Evolutionary conservation across 2,329 filamentous ascomycete genomes (phyloP).

Genomic region (Zopfia rhizophila): DNA sequence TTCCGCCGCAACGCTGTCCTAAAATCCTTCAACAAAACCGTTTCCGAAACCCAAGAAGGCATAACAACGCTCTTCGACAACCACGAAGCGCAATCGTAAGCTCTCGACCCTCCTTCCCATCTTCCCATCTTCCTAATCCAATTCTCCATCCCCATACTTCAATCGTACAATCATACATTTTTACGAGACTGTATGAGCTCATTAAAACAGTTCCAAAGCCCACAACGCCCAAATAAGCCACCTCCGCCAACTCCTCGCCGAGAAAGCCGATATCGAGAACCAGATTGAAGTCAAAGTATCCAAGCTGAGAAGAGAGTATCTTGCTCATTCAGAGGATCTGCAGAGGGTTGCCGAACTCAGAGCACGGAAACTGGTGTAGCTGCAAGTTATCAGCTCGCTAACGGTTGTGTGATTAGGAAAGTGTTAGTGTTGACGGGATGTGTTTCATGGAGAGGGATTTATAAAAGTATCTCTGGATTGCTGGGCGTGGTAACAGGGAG

Average conservation of each 20-base stretch:
- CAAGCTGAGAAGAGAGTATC: slow-evolving; percentile 27
- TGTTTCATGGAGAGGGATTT: no score
- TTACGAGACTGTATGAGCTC: no score
- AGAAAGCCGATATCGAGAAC: slow-evolving; percentile 39
- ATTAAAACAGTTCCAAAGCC: slow-evolving; percentile 32
- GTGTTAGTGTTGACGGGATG: no score
- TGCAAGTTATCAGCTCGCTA: no score
- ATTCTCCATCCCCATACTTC: no score
- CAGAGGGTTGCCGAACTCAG: slow-evolving; percentile 29
- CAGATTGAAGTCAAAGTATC: slow-evolving; percentile 31
- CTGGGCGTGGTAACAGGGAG: no score
- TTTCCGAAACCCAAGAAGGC: slow-evolving; percentile 18
- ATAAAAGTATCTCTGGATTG: no score
- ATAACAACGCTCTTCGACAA: slow-evolving; percentile 38
- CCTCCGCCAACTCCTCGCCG: slow-evolving; percentile 33
- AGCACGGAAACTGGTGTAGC: no score
- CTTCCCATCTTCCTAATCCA: background rate
- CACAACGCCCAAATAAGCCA: slow-evolving; percentile 36
- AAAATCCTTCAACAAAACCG: slow-evolving; percentile 28
- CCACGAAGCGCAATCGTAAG: slow-evolving; percentile 42
- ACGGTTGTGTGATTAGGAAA: no score
- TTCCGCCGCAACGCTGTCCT: slow-evolving; percentile 29
- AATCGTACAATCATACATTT: no score
- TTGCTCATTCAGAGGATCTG: slow-evolving; percentile 35
- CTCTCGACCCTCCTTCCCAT: background rate